These are phyloP conservation scores for Dalbergia oliveri DNA, from an alignment of 306 rosid genomes.

Conservation along the genomic window DNA sequence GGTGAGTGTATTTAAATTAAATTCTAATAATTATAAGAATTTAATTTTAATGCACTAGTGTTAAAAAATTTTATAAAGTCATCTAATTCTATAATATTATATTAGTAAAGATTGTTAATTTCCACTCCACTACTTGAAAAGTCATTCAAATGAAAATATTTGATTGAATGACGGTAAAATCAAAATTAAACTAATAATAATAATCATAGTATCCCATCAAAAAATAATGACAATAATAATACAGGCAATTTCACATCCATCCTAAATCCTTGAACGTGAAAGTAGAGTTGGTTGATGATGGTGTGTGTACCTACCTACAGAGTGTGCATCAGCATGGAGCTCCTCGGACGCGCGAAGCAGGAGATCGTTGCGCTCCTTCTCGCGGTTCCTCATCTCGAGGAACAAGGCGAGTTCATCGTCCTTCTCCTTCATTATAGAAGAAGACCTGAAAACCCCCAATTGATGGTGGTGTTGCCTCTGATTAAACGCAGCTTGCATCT, in stretches of 20 bases:
- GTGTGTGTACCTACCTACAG: constrained; percentile 73
- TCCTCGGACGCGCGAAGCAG: constrained; percentile 73
- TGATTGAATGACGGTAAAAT: no score
- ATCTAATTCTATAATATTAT: no score
- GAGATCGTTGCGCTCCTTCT: constrained; percentile 81
- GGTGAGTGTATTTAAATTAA: no score
- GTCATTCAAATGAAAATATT: no score
- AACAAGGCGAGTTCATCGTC: constrained; percentile 94
- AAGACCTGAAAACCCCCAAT: constrained; percentile 58
- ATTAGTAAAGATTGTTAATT: no score
- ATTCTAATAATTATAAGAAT: no score
- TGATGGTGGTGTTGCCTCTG: constrained; percentile 65
- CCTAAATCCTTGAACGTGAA: not conserved
- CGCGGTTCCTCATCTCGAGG: constrained; percentile 86
- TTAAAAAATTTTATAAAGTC: no score
- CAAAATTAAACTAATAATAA: no score
- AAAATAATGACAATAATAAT: not conserved
- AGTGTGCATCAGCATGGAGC: constrained; percentile 60
- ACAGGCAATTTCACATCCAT: not conserved
- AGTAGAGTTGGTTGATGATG: not conserved
- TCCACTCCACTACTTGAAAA: no score
- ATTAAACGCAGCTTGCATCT: constrained; percentile 69
- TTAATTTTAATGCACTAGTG: no score
- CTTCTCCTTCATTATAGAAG: constrained; percentile 66
- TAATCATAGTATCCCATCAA: no score